Conservation (phyloP, 208 protist species). For the Trypanosoma congolense region DNA sequence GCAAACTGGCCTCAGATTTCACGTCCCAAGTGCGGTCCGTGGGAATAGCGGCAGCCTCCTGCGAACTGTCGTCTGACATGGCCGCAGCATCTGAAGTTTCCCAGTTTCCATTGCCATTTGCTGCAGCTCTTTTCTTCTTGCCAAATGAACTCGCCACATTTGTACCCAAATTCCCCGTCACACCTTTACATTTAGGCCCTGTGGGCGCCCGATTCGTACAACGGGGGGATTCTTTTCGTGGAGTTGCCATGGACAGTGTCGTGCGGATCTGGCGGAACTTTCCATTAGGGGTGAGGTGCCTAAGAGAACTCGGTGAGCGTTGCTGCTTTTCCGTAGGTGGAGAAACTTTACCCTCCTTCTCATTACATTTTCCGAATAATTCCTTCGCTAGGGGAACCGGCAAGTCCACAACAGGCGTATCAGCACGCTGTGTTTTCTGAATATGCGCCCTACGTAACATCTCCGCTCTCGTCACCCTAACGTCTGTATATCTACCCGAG, state of each 20-base stretch:
- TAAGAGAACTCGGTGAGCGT: background rate
- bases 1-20: background rate
- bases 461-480: constrained; percentile 50
- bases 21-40: background rate
- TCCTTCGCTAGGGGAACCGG: constrained; percentile 7
- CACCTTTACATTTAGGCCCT: too few species aligned
- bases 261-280: background rate
- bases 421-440: constrained; percentile 14
- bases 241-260: too few species aligned
- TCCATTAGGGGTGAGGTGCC: background rate
- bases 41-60: background rate
- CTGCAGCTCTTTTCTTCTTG: background rate
- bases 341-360: too few species aligned
- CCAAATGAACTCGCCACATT: background rate
- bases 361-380: constrained; percentile 9
- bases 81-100: background rate
- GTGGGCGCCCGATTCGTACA: too few species aligned
- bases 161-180: too few species aligned
- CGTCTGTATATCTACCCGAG: constrained; percentile 47
- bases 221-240: too few species aligned
- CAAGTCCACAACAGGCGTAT: background rate
- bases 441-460: constrained; percentile 47
- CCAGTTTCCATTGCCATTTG: background rate
- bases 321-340: too few species aligned
- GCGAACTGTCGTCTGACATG: constrained; percentile 9